Percentiles rank a stretch among this genome's conserved stretches.
Evolutionary conservation across 2,329 filamentous ascomycete species (phyloP).

Genomic region (Hymenoscyphus fructigenus): DNA sequence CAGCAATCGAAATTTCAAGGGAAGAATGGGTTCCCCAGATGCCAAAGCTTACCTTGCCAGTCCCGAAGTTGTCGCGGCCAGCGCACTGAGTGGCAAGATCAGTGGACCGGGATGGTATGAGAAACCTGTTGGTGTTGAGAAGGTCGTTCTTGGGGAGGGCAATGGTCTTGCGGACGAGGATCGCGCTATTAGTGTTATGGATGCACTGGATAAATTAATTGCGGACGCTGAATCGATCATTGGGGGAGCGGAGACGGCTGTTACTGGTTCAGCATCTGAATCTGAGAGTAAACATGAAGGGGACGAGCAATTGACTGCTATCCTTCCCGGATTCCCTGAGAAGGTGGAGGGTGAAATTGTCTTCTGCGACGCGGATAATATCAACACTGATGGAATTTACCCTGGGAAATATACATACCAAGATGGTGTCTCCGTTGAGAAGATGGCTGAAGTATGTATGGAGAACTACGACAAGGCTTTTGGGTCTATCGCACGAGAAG

Average conservation of each 20-base stretch:
- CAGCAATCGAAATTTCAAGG: slow-evolving; percentile 87
- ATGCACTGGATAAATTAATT: slow-evolving; percentile 71
- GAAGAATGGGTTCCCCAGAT: slow-evolving; percentile 78
- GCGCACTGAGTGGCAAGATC: slow-evolving; percentile 71
- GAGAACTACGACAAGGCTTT: slow-evolving; percentile 86
- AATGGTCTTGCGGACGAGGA: slow-evolving; percentile 64
- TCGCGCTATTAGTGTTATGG: slow-evolving; percentile 64
- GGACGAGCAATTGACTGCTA: slow-evolving; percentile 56
- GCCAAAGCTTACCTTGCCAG: slow-evolving; percentile 84
- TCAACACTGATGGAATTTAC: slow-evolving; percentile 93
- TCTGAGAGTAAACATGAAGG: slow-evolving; percentile 29
- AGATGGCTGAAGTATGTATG: slow-evolving; percentile 91
- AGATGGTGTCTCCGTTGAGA: slow-evolving; percentile 71
- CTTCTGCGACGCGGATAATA: slow-evolving; percentile 81
- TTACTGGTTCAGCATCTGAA: slow-evolving; percentile 31
- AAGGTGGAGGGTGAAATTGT: slow-evolving; percentile 82
- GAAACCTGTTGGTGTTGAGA: slow-evolving; percentile 64
- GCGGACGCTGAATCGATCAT: slow-evolving; percentile 58
- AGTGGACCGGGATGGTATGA: slow-evolving; percentile 77
- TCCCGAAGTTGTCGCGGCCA: slow-evolving; percentile 89
- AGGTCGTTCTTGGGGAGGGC: slow-evolving; percentile 70
- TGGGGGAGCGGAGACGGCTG: slow-evolving; percentile 37
- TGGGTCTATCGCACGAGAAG: slow-evolving; percentile 57
- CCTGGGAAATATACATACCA: slow-evolving; percentile 91
- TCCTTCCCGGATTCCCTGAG: slow-evolving; percentile 84